A percentile compares a stretch with the other conserved stretches of the same genome.
phyloP scores from a whole-genome alignment of 2,329 filamentous ascomycete genomes.

The Pseudogymnoascus sp. region DNA sequence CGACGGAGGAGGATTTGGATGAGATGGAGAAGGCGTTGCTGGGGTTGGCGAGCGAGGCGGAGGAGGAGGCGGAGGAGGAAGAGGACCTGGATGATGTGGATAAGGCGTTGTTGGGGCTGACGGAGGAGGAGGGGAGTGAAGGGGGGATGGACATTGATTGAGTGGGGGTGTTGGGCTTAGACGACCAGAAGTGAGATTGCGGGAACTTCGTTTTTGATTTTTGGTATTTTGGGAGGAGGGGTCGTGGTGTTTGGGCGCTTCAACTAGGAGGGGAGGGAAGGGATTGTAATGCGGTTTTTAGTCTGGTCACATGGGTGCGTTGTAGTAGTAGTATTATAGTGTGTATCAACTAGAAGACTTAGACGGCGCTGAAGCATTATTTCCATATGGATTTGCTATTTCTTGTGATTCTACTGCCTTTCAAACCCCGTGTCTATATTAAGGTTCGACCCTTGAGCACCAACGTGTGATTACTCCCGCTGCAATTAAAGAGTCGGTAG shows the following conservation, averaged over 20 bases:
- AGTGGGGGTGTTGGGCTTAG: background rate
- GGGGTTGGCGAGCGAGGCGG: slow-evolving; percentile 38
- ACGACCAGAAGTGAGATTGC: background rate
- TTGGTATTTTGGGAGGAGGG: background rate
- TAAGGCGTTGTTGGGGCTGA: slow-evolving; percentile 28
- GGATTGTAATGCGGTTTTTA: slow-evolving; percentile 4
- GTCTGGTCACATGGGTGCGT: background rate
- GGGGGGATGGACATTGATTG: slow-evolving; percentile 25
- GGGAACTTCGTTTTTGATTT: background rate
- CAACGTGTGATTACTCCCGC: background rate
- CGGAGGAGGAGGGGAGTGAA: slow-evolving; percentile 27
- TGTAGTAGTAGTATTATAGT: slow-evolving; percentile 7
- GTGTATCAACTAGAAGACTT: slow-evolving; percentile 5
- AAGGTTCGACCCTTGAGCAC: background rate
- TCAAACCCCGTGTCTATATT: background rate
- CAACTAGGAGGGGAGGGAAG: background rate
- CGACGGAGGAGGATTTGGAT: slow-evolving; percentile 40
- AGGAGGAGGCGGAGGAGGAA: slow-evolving; percentile 33
- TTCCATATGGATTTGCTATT: background rate
- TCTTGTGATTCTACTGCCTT: background rate
- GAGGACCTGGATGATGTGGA: slow-evolving; percentile 40
- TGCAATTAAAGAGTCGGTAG: background rate
- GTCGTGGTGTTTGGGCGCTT: slow-evolving; percentile 4
- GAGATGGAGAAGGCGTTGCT: slow-evolving; percentile 46
- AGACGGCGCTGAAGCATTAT: background rate